Evolutionary conservation across 306 rosid species (phyloP), one percentile per base, ranked within the genome.

Genomic region (Geum urbanum): DNA sequence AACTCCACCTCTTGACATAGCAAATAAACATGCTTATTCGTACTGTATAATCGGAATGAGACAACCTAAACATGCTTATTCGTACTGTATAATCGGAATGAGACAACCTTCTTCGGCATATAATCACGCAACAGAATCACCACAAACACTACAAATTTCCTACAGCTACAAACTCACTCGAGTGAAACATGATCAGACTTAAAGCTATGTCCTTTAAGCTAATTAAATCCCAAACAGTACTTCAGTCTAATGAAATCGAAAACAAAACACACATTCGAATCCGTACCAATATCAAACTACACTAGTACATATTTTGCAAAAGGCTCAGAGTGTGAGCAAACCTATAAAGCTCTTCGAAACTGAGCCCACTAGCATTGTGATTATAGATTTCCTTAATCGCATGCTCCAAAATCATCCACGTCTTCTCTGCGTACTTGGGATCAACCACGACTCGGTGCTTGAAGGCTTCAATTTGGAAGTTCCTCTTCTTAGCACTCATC

Each of bases 311-410:
- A 32, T 32, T 32, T 32, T 27, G 3, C 37, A 32, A 32, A 32
- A 32, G 37, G 0, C 37, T 32, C 2, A 32, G 37, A 32, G 37
- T 32, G 37, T 32, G 53, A 74, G 70, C 45, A 72, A 79, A 92
- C 98, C 98, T 92, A 81, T 92, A 92, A 70, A 92, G 96, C 84
- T 92, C 96, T 77, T 92, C 98, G 65, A 92, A 92, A 76, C 98
- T 92, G 55, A 92, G 95, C 43, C 98, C 96, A 75, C 98, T 92
- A 20, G 98, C 98, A 77, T 92, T 92, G 72, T 89, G 98, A 62
- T 92, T 92, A 74, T 92, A 89, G 62, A 92, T 92, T 83, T 92
- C 98, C 22, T 86, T 83, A 71, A 88, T 88, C 76, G 92, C 97
- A 70, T 84, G 91, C 63, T 91, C 97, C 69, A 91, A 85, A 80